These are phyloP conservation scores for Candolleomyces efflorescens DNA, from an alignment of 768 basidiomycete genomes.

Conservation along the genomic window DNA sequence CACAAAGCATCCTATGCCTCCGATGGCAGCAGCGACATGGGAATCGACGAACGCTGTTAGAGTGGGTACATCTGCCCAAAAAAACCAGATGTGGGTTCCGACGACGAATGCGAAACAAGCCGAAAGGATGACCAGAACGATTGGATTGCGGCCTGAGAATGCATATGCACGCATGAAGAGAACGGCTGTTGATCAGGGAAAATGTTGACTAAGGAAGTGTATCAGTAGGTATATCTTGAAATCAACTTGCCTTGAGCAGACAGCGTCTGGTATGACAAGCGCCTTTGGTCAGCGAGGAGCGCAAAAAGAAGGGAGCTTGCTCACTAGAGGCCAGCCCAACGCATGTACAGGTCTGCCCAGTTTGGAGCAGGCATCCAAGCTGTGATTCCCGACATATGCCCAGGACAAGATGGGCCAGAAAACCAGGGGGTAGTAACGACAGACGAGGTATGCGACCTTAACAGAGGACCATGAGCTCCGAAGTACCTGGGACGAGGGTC, in stretches of 20 bases:
- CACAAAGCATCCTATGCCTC: slow-evolving; percentile 35
- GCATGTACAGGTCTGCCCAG: slow-evolving; percentile 27
- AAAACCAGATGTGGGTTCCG: slow-evolving; percentile 32
- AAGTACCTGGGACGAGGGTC: slow-evolving; percentile 24
- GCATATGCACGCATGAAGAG: slow-evolving; percentile 43
- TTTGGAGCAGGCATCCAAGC: slow-evolving; percentile 23
- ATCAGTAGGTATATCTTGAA: background rate
- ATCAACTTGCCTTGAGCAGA: slow-evolving; percentile 30
- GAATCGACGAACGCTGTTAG: background rate
- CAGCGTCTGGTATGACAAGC: slow-evolving; percentile 31
- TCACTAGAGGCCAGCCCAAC: slow-evolving; percentile 30
- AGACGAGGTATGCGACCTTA: slow-evolving; percentile 36
- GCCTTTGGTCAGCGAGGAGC: background rate
- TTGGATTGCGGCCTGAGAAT: slow-evolving; percentile 32
- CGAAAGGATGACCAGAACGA: slow-evolving; percentile 25
- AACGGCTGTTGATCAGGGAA: slow-evolving; percentile 23
- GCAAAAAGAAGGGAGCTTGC: slow-evolving; percentile 7
- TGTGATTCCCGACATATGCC: slow-evolving; percentile 34
- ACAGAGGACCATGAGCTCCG: slow-evolving; percentile 33
- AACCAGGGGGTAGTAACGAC: slow-evolving; percentile 37
- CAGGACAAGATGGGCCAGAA: slow-evolving; percentile 34
- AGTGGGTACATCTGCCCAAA: slow-evolving; percentile 23
- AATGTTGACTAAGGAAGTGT: no score
- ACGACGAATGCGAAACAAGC: slow-evolving; percentile 27
- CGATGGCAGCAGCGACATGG: slow-evolving; percentile 16